Conservation (phyloP, 2,329 filamentous ascomycete species). For the Orbilia blumenaviensis region DNA sequence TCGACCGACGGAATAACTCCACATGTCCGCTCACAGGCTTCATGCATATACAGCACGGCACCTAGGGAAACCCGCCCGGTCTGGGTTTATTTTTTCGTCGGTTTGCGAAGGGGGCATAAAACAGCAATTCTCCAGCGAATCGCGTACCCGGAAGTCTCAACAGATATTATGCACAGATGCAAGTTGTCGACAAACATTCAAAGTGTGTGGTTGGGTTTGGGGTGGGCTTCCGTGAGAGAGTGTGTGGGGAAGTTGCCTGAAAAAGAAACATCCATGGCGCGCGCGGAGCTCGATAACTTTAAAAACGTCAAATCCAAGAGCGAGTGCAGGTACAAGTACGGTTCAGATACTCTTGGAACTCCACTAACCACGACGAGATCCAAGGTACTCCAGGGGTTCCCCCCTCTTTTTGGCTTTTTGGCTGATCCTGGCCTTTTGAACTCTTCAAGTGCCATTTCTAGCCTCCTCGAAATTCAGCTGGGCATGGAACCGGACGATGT, state of each 20-base stretch:
- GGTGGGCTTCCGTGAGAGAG: slow-evolving; percentile 10
- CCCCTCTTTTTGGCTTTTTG: slow-evolving; percentile 24
- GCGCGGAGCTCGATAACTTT: slow-evolving; percentile 55
- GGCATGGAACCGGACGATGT: background rate
- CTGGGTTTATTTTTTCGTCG: slow-evolving; percentile 18
- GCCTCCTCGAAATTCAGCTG: slow-evolving; percentile 30
- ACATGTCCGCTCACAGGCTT: slow-evolving; percentile 38
- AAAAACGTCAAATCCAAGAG: slow-evolving; percentile 47
- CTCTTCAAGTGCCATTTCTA: slow-evolving; percentile 35
- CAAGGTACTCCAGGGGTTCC: slow-evolving; percentile 45
- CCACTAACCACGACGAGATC: slow-evolving; percentile 28
- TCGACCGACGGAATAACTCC: slow-evolving; percentile 52
- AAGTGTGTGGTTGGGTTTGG: slow-evolving; percentile 17
- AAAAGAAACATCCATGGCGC: slow-evolving; percentile 51
- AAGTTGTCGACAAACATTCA: slow-evolving; percentile 7
- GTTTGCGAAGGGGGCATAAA: slow-evolving; percentile 30
- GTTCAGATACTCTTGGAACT: slow-evolving; percentile 44
- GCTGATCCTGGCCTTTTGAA: slow-evolving; percentile 24
- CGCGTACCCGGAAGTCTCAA: slow-evolving; percentile 20
- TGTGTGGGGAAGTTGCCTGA: slow-evolving; percentile 47
- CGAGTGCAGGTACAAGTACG: slow-evolving; percentile 48
- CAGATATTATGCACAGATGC: slow-evolving; percentile 7
- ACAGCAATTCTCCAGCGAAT: slow-evolving; percentile 19
- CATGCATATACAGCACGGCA: slow-evolving; percentile 46
- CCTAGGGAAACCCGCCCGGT: slow-evolving; percentile 25